A percentile compares a stretch with the other conserved stretches of the same genome.
Evolutionary conservation across 352 stramenopile species (phyloP).

Genomic region (Globisporangium paroecandrum): DNA sequence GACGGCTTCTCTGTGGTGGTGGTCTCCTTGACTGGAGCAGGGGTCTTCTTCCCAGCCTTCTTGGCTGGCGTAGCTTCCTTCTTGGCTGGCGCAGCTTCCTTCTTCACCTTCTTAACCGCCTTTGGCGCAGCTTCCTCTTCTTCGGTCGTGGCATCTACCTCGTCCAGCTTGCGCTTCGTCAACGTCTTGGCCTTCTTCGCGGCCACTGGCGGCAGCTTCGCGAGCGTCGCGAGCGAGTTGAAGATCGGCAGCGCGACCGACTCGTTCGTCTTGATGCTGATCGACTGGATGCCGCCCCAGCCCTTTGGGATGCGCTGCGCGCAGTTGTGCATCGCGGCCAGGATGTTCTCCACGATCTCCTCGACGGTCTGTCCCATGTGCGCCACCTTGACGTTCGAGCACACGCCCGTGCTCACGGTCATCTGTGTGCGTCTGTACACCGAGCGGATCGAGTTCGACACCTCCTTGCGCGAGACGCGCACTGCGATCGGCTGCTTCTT

Average conservation of each 20-base stretch:
- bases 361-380: conserved; percentile 53
- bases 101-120: conserved; percentile 22
- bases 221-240: conserved; percentile 62
- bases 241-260: conserved; percentile 91
- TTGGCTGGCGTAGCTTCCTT: conserved; percentile 18
- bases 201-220: conserved; percentile 55
- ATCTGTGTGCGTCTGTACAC: conserved; percentile 77
- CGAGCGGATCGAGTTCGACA: conserved; percentile 41
- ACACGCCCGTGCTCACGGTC: conserved; percentile 80
- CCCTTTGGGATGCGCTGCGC: conserved; percentile 79
- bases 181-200: conserved; percentile 39
- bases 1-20: not conserved
- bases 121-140: not conserved
- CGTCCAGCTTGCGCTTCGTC: conserved; percentile 67
- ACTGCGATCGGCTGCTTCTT: conserved; percentile 82
- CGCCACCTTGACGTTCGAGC: conserved; percentile 87
- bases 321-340: conserved; percentile 71
- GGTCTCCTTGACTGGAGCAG: not conserved
- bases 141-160: conserved; percentile 22
- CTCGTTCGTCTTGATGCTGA: conserved; percentile 88
- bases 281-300: conserved; percentile 91
- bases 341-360: conserved; percentile 74
- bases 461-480: conserved; percentile 64
- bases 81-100: conserved; percentile 13
- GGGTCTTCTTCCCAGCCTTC: conserved; percentile 3